Evolutionary conservation across 352 stramenopile genomes (phyloP).

Genomic region (Phytophthora vignae): DNA sequence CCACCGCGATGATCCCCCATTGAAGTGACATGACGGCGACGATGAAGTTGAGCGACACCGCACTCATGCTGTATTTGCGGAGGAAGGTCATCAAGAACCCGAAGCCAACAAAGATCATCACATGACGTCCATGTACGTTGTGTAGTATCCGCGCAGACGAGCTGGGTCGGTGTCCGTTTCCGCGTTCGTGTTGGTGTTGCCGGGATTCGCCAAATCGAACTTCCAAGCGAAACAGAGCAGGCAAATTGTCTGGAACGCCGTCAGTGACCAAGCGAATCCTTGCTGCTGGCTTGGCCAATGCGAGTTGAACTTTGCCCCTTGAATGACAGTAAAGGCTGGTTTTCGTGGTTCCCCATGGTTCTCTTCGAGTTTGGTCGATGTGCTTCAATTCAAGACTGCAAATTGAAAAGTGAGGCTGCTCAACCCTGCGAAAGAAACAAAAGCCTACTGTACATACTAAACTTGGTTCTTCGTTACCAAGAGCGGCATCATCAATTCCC

Average conservation of each 20-base stretch:
- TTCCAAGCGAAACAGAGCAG: slow-evolving; percentile 56
- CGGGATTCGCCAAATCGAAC: slow-evolving; percentile 51
- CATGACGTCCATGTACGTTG: slow-evolving; percentile 60
- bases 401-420: background rate
- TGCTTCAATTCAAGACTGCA: background rate
- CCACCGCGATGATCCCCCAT: slow-evolving; percentile 73
- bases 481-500: background rate
- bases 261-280: slow-evolving; percentile 53
- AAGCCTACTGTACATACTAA: no score
- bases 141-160: slow-evolving; percentile 35
- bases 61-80: slow-evolving; percentile 75
- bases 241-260: slow-evolving; percentile 52
- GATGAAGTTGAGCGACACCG: slow-evolving; percentile 79
- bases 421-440: background rate
- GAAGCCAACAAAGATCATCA: slow-evolving; percentile 89
- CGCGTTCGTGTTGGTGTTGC: slow-evolving; percentile 10
- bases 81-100: slow-evolving; percentile 90
- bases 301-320: background rate
- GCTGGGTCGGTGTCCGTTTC: background rate
- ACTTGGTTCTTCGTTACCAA: background rate
- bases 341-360: slow-evolving; percentile 6
- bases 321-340: slow-evolving; percentile 3
- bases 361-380: background rate
- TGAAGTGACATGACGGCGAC: slow-evolving; percentile 65
- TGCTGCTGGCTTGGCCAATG: slow-evolving; percentile 14